A percentile compares a stretch with the other conserved stretches of the same genome.
Conservation (phyloP, 1,139 yeast genomes). For the Kodamaea arcana region DNA sequence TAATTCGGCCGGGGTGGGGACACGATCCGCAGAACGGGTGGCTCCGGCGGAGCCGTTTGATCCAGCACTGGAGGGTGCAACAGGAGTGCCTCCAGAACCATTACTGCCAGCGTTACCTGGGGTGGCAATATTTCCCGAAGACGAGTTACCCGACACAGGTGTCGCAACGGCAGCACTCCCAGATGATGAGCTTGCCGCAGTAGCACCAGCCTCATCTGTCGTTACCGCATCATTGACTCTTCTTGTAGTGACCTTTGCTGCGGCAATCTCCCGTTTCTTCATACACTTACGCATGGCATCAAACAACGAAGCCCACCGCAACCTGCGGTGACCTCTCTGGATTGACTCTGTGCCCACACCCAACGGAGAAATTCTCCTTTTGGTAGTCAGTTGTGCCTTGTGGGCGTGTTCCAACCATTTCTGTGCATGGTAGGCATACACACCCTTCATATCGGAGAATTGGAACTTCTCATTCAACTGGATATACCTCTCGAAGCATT, state of each 20-base stretch:
- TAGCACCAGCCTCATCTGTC: slow-evolving; percentile 9
- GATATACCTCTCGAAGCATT: slow-evolving; percentile 92
- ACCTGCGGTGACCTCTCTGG: slow-evolving; percentile 84
- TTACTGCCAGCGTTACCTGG: slow-evolving; percentile 5
- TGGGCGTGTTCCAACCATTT: slow-evolving; percentile 91
- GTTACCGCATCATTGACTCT: slow-evolving; percentile 13
- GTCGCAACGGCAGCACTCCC: slow-evolving; percentile 1
- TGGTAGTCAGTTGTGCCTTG: slow-evolving; percentile 80
- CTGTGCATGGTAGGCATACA: slow-evolving; percentile 78
- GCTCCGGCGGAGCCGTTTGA: slow-evolving; percentile 5
- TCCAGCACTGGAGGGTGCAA: not conserved
- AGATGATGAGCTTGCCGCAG: slow-evolving; percentile 13
- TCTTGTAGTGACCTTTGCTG: slow-evolving; percentile 33
- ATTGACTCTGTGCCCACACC: slow-evolving; percentile 90
- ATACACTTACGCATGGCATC: slow-evolving; percentile 90
- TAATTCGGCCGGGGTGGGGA: slow-evolving; percentile 80
- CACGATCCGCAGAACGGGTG: slow-evolving; percentile 29
- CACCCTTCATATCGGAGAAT: slow-evolving; percentile 82
- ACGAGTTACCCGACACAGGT: slow-evolving; percentile 1
- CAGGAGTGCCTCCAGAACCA: slow-evolving; percentile 3
- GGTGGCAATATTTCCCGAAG: not conserved
- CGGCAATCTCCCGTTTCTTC: slow-evolving; percentile 70
- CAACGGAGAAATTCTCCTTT: slow-evolving; percentile 82
- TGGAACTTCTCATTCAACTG: slow-evolving; percentile 88
- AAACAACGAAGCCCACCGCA: slow-evolving; percentile 96